phyloP scores from a whole-genome alignment of 345 rosid species.

The Theobroma cacao region DNA sequence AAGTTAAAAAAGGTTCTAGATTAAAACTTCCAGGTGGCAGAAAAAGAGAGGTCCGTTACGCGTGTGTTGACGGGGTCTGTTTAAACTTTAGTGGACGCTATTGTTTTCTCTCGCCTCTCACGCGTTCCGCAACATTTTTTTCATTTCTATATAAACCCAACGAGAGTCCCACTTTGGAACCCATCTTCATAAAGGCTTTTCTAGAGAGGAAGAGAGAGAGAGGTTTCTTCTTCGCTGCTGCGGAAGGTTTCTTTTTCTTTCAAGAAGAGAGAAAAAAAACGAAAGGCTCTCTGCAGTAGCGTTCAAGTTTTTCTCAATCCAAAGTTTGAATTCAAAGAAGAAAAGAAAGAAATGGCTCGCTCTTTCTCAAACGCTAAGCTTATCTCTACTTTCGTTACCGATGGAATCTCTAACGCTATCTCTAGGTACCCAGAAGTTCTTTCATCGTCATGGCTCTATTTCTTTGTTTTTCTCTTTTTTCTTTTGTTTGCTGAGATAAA shows the following conservation, averaged over 20 bases:
- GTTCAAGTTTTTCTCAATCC: neutral
- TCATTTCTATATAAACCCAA: neutral
- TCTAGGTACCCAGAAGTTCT: constrained; percentile 23
- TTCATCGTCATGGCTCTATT: neutral
- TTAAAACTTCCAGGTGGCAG: neutral
- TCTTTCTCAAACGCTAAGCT: constrained; percentile 44
- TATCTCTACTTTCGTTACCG: constrained; percentile 31
- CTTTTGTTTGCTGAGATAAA: neutral
- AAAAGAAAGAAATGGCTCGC: constrained; percentile 38
- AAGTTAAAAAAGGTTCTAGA: neutral
- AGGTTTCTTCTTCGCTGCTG: constrained; percentile 16
- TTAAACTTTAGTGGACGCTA: too few relatives aligned
- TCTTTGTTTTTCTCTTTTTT: too few relatives aligned
- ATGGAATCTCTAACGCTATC: constrained; percentile 36
- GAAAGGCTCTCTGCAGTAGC: constrained; percentile 19
- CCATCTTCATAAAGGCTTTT: neutral
- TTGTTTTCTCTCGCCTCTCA: neutral
- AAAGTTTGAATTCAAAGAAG: neutral
- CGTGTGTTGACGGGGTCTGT: neutral
- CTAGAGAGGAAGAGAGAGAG: neutral
- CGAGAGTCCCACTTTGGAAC: neutral
- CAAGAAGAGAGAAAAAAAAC: neutral
- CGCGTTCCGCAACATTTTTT: neutral
- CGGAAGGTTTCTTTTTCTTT: neutral
- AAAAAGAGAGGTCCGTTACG: neutral